Evolutionary conservation across 164 flowering plant species (phyloP).

Genomic region (Sextonia rubra): DNA sequence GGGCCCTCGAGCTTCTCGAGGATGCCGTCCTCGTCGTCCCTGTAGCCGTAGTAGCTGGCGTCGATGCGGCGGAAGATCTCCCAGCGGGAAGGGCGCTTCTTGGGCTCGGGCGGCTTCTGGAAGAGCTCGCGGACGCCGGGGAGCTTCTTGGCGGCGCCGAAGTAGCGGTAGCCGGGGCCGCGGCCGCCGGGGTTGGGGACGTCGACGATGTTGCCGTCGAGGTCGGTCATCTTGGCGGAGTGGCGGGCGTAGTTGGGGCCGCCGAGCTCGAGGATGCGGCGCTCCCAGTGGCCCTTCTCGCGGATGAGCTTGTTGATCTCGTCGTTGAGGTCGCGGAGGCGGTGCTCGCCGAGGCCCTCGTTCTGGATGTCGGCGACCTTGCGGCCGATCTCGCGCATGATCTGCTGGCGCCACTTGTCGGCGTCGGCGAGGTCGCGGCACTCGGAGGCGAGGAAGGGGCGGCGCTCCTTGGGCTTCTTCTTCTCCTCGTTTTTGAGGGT

Average conservation of each 20-base stretch:
- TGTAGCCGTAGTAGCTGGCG: constrained; percentile 87
- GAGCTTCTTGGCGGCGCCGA: constrained; percentile 90
- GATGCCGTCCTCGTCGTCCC: constrained; percentile 94
- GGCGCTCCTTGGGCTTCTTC: constrained; percentile 88
- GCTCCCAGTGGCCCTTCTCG: constrained; percentile 86
- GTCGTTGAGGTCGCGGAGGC: constrained; percentile 84
- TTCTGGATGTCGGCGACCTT: constrained; percentile 92
- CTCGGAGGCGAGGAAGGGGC: constrained; percentile 90
- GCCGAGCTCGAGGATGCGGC: constrained; percentile 79
- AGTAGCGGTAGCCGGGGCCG: constrained; percentile 87
- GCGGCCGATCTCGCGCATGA: constrained; percentile 91
- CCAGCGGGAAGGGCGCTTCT: constrained; percentile 72
- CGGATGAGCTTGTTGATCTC: constrained; percentile 89
- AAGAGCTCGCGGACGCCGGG: constrained; percentile 88
- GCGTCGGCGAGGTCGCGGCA: constrained; percentile 93
- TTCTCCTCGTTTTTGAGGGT: constrained; percentile 75
- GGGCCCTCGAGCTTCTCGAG: constrained; percentile 67
- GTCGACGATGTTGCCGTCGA: constrained; percentile 90
- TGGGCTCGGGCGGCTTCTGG: constrained; percentile 88
- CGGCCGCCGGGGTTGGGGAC: constrained; percentile 94
- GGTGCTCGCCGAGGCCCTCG: constrained; percentile 89
- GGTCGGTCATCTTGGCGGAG: constrained; percentile 82
- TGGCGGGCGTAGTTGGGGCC: constrained; percentile 69
- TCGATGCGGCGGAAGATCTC: constrained; percentile 90
- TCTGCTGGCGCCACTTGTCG: constrained; percentile 93